Base-by-base conservation (phyloP, 306 rosid species). In the Inga laurina region DNA sequence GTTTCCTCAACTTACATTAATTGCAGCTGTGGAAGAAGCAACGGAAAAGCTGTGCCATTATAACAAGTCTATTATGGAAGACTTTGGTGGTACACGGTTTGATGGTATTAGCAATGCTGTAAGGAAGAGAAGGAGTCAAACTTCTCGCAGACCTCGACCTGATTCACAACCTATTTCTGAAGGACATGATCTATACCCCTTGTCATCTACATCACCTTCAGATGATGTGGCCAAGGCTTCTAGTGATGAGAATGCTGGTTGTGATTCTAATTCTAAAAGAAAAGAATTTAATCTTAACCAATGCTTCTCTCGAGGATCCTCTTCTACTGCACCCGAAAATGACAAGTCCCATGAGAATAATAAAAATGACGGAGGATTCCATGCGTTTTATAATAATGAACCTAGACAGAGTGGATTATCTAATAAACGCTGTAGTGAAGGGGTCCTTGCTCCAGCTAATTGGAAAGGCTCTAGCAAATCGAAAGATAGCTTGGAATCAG, bases 361-460 rank as follows among this genome's bases (percentile, higher is more conserved):
- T 86, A 88, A 77, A 66, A 89, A 86, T 41, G 93, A 88, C 41
- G 92, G 87, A 75, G 93, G 88, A 75, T 89, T 77, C 76, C 86
- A 83, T 77, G 83, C 79, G 0, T 84, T 85, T 82, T 89, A 93
- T 82, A 91, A 81, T 72, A 87, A 82, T 27, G 97, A 88, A 75
- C 81, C 92, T 3, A 86, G 91, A 51, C 84, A 80, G 37, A 79
- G 77, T 78, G 91, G 89, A 35, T 87, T 79, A 43, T 76, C 78
- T 82, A 88, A 85, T 76, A 91, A 86, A 74, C 94, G 95, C 41
- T 84, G 93, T 66, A 89, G 98, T 18, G 94, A 93, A 85, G 99
- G 97, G 10, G 94, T 92, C 76, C 97, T 96, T 88, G 96, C 99
- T 54, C 98, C 97, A 1, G 96, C 93, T 64, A 91, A 92, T 90